These are phyloP conservation scores for Microascus cirrosus DNA, from an alignment of 2,329 filamentous ascomycete species.

Conservation along the genomic window DNA sequence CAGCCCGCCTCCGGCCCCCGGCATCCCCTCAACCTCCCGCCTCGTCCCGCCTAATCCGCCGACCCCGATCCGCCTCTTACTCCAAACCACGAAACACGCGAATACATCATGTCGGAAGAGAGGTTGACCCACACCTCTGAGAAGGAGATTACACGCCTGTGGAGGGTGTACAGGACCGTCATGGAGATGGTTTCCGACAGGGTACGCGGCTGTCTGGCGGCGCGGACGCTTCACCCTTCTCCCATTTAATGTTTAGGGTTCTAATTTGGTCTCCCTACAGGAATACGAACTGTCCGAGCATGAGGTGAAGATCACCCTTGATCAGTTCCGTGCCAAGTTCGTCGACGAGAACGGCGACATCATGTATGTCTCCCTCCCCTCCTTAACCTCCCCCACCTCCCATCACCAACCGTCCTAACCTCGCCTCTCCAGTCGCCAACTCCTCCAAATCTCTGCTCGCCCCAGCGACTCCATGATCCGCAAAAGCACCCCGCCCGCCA, in stretches of 20 bases:
- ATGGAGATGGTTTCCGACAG: constrained; percentile 92
- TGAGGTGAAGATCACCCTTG: constrained; percentile 76
- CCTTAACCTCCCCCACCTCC: not conserved
- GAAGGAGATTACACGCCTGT: constrained; percentile 57
- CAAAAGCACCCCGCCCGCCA: constrained; percentile 68
- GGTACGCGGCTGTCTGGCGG: constrained; percentile 41
- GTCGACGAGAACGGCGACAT: constrained; percentile 61
- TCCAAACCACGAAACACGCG: not conserved
- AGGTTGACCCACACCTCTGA: constrained; percentile 24
- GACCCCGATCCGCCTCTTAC: not conserved
- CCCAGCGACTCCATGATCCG: constrained; percentile 75
- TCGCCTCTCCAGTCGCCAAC: constrained; percentile 49
- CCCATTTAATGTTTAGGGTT: not conserved
- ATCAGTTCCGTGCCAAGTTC: constrained; percentile 68
- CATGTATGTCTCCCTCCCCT: constrained; percentile 45
- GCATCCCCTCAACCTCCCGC: not conserved
- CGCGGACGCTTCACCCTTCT: not conserved
- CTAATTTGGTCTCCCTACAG: constrained; percentile 30
- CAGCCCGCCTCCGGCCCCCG: constrained; percentile 2
- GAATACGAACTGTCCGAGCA: constrained; percentile 88
- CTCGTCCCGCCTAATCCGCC: not conserved
- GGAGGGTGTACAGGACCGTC: constrained; percentile 87
- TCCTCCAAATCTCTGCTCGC: constrained; percentile 79
- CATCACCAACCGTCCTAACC: not conserved
- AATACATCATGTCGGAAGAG: constrained; percentile 27